Evolutionary conservation across 768 basidiomycete species (phyloP).

Genomic region (Galerina marginata): DNA sequence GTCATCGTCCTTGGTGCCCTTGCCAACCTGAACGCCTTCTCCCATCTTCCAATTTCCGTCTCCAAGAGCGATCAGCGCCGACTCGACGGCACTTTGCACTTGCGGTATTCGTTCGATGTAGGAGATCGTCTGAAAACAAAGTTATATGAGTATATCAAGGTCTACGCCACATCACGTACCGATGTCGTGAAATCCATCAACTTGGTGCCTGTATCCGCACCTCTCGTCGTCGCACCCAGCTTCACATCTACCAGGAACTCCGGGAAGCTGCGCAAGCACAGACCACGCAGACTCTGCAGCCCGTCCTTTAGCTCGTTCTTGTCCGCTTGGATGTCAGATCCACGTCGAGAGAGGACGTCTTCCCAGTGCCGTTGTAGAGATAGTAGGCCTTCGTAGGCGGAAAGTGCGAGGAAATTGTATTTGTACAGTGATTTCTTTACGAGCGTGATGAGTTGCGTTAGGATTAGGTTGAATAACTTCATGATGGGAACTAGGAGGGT

Average conservation of each 20-base stretch:
- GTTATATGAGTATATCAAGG: background rate
- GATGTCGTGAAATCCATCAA: conserved; percentile 64
- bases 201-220: conserved; percentile 66
- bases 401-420: conserved; percentile 80
- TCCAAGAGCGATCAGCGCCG: conserved; percentile 72
- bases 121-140: conserved; percentile 56
- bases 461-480: conserved; percentile 65
- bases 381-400: conserved; percentile 66
- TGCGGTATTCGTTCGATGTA: conserved; percentile 76
- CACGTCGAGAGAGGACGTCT: conserved; percentile 58
- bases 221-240: conserved; percentile 58
- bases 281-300: conserved; percentile 61
- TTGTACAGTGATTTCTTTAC: conserved; percentile 81
- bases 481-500: conserved; percentile 70
- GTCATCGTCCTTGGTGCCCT: conserved; percentile 49
- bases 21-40: conserved; percentile 69
- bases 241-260: conserved; percentile 85
- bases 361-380: conserved; percentile 71
- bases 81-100: conserved; percentile 68
- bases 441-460: conserved; percentile 64
- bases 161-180: conserved; percentile 38
- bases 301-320: conserved; percentile 78
- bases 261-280: conserved; percentile 83
- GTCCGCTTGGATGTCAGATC: conserved; percentile 47
- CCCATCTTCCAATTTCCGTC: conserved; percentile 96